A percentile compares a stretch with the other conserved stretches of the same genome.
Conservation (phyloP, 75 land plant species). For the Chamaecyparis obtusa region DNA sequence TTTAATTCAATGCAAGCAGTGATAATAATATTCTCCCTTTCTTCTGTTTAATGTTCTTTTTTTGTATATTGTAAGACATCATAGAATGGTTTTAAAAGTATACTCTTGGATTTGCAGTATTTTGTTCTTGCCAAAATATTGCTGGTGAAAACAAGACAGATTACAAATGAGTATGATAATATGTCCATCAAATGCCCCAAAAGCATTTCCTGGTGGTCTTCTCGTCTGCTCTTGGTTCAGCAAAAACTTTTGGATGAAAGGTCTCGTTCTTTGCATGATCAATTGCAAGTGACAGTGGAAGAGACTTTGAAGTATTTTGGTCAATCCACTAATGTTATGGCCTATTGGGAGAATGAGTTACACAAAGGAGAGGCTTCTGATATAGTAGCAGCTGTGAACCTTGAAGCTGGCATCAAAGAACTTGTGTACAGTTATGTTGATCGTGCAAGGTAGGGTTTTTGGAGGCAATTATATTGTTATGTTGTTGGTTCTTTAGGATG, state of each 20-base stretch:
- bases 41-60: not conserved
- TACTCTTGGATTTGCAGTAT: constrained; percentile 49
- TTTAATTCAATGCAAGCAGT: not conserved
- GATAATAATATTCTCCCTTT: not conserved
- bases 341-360: constrained; percentile 52
- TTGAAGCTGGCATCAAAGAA: constrained; percentile 77
- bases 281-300: constrained; percentile 32
- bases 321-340: constrained; percentile 16
- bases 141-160: constrained; percentile 44
- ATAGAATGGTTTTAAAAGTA: not conserved
- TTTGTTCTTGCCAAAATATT: constrained; percentile 69
- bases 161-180: constrained; percentile 13
- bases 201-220: constrained; percentile 78
- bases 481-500: not conserved
- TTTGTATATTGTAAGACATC: not conserved
- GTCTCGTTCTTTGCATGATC: constrained; percentile 62
- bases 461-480: not conserved
- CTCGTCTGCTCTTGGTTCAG: constrained; percentile 49
- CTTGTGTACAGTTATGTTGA: constrained; percentile 62
- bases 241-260: constrained; percentile 78
- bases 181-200: constrained; percentile 15
- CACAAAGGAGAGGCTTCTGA: constrained; percentile 32
- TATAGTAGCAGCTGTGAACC: constrained; percentile 47
- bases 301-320: constrained; percentile 58
- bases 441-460: constrained; percentile 42